phyloP scores from a whole-genome alignment of 192 early-diverging fungal species.

The Coemansia brasiliensis region DNA sequence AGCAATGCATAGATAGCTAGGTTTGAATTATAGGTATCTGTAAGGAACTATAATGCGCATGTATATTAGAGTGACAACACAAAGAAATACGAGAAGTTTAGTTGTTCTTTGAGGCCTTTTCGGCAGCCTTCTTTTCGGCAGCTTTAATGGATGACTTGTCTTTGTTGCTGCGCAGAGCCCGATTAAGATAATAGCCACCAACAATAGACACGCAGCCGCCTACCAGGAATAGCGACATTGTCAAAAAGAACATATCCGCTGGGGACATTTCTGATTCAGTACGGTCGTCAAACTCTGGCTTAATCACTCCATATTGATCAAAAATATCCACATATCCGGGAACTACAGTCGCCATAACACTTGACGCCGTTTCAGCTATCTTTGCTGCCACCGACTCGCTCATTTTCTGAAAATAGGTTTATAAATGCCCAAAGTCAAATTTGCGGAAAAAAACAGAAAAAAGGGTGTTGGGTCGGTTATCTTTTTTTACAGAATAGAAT shows the following conservation, averaged over 20 bases:
- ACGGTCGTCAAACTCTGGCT: constrained; percentile 49
- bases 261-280: constrained; percentile 55
- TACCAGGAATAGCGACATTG: constrained; percentile 54
- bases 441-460: too few species aligned
- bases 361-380: constrained; percentile 31
- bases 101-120: constrained; percentile 13
- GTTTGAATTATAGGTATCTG: too few species aligned
- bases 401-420: constrained; percentile 15
- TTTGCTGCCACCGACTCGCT: constrained; percentile 39
- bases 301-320: constrained; percentile 50
- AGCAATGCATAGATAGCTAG: too few species aligned
- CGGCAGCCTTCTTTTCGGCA: constrained; percentile 18
- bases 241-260: constrained; percentile 54
- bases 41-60: too few species aligned
- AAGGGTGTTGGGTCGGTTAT: background rate
- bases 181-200: constrained; percentile 53
- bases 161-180: constrained; percentile 41
- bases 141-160: constrained; percentile 34
- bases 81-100: background rate
- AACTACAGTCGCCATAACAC: constrained; percentile 30
- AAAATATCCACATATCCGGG: constrained; percentile 37
- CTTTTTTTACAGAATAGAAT: background rate
- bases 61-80: background rate
- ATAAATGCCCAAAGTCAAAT: background rate
- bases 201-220: constrained; percentile 54